Evolutionary conservation across 495 filamentous ascomycete species (phyloP), one percentile per base, ranked within the genome.

Genomic region (Cercophora sp.): DNA sequence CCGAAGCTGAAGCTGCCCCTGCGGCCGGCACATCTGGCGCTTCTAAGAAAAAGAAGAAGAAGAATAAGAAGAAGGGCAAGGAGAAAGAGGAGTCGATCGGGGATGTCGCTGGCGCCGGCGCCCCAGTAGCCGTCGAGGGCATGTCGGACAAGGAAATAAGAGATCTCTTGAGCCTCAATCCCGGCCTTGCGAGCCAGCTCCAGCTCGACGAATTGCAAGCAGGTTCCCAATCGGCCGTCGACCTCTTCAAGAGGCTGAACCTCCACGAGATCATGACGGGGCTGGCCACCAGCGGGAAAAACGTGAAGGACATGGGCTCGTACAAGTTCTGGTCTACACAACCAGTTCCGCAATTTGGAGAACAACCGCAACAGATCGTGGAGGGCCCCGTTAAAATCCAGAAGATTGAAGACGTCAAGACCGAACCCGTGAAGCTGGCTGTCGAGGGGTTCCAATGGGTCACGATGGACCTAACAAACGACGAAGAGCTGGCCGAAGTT

Each of bases 301-400:
- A 94, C 60, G 81, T 83, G 57, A 96, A 95, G 70, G 92, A 96
- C 58, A 96, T 96, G 89, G 91, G 82, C 4, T 85, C 85, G 25
- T 96, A 96, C 78, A 96, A 94, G 69, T 98, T 98, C 70, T 98
- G 93, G 93, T 83, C 87, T 65, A 97, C 93, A 27, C 93, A 98
- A 66, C 93, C 93, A 0, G 93, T 98, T 25, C 87, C 89, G 8
- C 83, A 84, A 50, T 96, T 96, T 57, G 85, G 81, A 8, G 76
- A 66, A n/a, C 58, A 70, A 32, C 47, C 68, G 10, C 61, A 65
- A 32, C 52, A 57, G 4, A 47, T 76, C 18, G 68, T 75, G 55
- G 80, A 84, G 65, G 81, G 81, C 0, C 81, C 79, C 3, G 64
- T 83, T 32, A 75, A 66, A 53, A 57, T 73, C 8, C 87, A 91